These are phyloP conservation scores for Debaryomyces sp. DNA, from an alignment of 1,139 yeast genomes.

Conservation along the genomic window DNA sequence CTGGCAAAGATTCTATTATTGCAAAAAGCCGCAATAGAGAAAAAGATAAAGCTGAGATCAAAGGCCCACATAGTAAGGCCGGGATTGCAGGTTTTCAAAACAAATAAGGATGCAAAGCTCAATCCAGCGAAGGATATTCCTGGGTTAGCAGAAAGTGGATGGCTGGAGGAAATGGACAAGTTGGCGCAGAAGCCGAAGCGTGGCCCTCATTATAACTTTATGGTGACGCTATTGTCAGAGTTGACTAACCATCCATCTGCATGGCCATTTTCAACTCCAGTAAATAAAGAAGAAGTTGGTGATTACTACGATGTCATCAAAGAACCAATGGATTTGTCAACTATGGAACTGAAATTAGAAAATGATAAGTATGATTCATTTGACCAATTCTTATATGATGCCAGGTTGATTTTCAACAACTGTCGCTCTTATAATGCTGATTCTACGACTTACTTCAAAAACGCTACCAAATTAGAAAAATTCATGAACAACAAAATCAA, in stretches of 20 bases:
- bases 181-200: constrained; percentile 93
- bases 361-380: constrained; percentile 88
- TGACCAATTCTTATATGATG: constrained; percentile 90
- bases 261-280: constrained; percentile 98
- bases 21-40: constrained; percentile 89
- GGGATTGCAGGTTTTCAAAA: constrained; percentile 76
- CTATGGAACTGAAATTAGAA: constrained; percentile 93
- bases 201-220: constrained; percentile 91
- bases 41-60: constrained; percentile 79
- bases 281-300: constrained; percentile 89
- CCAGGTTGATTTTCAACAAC: constrained; percentile 82
- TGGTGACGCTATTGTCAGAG: constrained; percentile 86
- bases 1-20: constrained; percentile 80
- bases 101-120: constrained; percentile 41
- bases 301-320: constrained; percentile 95
- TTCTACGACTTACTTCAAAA: constrained; percentile 83
- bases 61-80: constrained; percentile 79
- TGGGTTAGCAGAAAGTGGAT: constrained; percentile 88
- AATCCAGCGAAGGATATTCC: constrained; percentile 77
- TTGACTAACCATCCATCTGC: constrained; percentile 94
- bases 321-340: constrained; percentile 98
- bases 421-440: constrained; percentile 90
- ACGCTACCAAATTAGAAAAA: constrained; percentile 91
- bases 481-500: constrained; percentile 78
- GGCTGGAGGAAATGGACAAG: constrained; percentile 99